A percentile compares a stretch with the other conserved stretches of the same genome.
These are phyloP conservation scores for Annulohypoxylon nitens DNA, from an alignment of 495 filamentous ascomycete genomes.

Conservation along the genomic window DNA sequence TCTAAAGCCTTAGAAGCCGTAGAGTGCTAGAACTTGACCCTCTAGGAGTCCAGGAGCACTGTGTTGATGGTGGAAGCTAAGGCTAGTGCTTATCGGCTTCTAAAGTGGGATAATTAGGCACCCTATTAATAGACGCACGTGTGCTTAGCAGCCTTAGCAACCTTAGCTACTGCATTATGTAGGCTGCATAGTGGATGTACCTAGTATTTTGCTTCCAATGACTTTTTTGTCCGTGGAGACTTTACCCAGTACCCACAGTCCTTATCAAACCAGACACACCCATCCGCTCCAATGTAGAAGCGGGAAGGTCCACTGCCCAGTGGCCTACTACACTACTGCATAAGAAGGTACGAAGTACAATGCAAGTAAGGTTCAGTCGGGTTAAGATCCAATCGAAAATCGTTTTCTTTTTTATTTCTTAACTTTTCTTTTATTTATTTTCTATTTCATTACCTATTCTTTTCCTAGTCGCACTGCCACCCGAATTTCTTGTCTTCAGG, in stretches of 20 bases:
- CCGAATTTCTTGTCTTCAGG: not conserved
- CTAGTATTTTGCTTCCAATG: too few species aligned
- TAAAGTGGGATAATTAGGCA: constrained; percentile 25
- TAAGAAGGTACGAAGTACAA: not conserved
- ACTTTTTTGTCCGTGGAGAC: constrained; percentile 6
- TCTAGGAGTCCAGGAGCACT: not conserved
- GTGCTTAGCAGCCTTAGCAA: not conserved
- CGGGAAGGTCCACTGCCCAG: not conserved
- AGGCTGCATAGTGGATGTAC: too few species aligned
- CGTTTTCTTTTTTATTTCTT: not conserved
- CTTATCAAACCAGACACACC: too few species aligned
- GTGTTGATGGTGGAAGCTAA: constrained; percentile 18
- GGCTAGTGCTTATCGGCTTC: constrained; percentile 24
- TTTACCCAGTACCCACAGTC: not conserved
- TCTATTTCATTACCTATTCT: not conserved
- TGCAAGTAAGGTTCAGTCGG: constrained; percentile 6
- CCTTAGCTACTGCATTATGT: not conserved
- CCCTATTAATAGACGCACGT: constrained; percentile 11
- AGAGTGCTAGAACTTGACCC: not conserved
- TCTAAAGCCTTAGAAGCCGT: too few species aligned
- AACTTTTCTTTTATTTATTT: not conserved
- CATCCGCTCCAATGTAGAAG: not conserved
- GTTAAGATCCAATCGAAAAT: constrained; percentile 2
- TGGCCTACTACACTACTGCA: too few species aligned
- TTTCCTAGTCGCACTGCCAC: constrained; percentile 38